Evolutionary conservation across 106 monocot genomes (phyloP), one percentile per base, ranked within the genome.

Genomic region (Amphibolis antarctica): DNA sequence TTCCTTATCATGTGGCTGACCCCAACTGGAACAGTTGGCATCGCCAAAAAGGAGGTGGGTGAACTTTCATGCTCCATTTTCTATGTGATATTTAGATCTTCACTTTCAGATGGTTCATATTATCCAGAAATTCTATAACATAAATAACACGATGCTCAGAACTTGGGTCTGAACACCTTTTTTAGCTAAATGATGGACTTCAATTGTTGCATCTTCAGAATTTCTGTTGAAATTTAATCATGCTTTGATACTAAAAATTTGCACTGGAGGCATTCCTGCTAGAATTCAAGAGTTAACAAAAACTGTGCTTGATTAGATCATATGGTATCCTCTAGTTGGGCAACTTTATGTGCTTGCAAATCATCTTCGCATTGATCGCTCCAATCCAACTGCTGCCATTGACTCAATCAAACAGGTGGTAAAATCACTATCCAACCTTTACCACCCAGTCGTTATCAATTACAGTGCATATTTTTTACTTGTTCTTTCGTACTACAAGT

Each of bases 291-390:
- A 36, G 36, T 36, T 49, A 49, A 49, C 49, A 49, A 14, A 14
- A 15, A 10, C 4, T 49, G 49, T 50, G 18, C 9, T 45, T 65
- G 0, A 52, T 13, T 79, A 86, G 86, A 86, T 86, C 56, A 77
- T 86, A 30, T 79, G 82, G 79, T 86, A 86, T 51, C 86, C 86
- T 19, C 64, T 86, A 21, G 77, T 86, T 63, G 82, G 86, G 1
- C 86, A 79, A 70, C 77, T 86, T 15, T 86, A 79, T 53, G 86
- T 82, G 22, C 46, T 86, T 47, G 82, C 86, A 19, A 86, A 86
- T 44, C 86, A 86, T 76, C 82, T 86, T 4, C 82, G 86, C 0
- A 86, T 86, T 18, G 82, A 86, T 31, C 76, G 86, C 21, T 82
- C 86, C 11, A 86, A 86, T 55, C 76, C 86, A 3, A 26, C 67